Percentiles rank a stretch among this genome's conserved stretches.
phyloP scores from a whole-genome alignment of 208 protist genomes.

The Trypanosoma platydactyli region DNA sequence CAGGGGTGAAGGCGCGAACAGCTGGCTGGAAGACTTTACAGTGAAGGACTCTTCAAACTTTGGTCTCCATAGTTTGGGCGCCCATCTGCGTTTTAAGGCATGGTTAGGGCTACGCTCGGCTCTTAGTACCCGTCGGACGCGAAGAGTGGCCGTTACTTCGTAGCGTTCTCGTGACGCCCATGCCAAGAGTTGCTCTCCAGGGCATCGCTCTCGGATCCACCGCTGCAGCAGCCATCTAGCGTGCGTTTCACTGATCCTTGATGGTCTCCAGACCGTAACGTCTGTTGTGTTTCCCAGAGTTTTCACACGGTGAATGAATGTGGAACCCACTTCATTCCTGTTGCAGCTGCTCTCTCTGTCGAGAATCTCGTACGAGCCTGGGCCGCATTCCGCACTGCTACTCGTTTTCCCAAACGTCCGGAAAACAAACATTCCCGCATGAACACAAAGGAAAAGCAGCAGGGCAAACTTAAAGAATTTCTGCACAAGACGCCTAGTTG shows the following conservation, averaged over 20 bases:
- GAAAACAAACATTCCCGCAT: background rate
- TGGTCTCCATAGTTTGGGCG: slow-evolving; percentile 32
- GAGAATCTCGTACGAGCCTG: background rate
- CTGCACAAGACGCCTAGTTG: slow-evolving; percentile 1
- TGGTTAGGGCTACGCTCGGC: slow-evolving; percentile 29
- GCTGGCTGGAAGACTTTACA: slow-evolving; percentile 28
- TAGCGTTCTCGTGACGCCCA: slow-evolving; percentile 59
- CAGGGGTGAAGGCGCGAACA: slow-evolving; percentile 37
- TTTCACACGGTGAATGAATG: background rate
- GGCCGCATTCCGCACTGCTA: background rate
- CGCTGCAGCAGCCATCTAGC: slow-evolving; percentile 18
- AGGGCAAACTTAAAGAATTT: slow-evolving; percentile 7
- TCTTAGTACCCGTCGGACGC: slow-evolving; percentile 15
- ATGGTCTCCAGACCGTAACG: slow-evolving; percentile 16
- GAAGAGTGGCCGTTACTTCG: slow-evolving; percentile 36
- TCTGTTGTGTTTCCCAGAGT: background rate
- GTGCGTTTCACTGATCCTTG: slow-evolving; percentile 26
- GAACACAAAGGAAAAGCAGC: slow-evolving; percentile 5
- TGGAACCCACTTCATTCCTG: background rate
- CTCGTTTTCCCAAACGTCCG: background rate
- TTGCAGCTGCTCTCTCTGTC: background rate
- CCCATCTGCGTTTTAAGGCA: slow-evolving; percentile 40
- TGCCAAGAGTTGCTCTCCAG: slow-evolving; percentile 28
- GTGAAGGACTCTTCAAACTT: slow-evolving; percentile 47
- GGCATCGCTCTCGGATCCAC: slow-evolving; percentile 29